phyloP scores from a whole-genome alignment of 1,284 basidiomycete genomes.

The Cryptococcus sp. region DNA sequence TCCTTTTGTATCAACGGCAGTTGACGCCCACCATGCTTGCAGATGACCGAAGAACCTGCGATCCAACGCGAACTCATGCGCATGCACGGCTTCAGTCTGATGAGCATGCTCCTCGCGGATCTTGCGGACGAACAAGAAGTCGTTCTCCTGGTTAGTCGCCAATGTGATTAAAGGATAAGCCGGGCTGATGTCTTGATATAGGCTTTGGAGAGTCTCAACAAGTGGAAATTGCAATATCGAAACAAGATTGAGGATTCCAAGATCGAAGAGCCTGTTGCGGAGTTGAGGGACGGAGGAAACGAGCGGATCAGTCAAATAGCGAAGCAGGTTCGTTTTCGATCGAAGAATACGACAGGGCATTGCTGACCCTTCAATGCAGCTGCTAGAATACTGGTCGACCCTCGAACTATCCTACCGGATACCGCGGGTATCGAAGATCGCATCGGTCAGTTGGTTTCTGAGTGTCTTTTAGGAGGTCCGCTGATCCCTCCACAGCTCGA shows the following conservation, averaged over 20 bases:
- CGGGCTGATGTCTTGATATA: slow-evolving; percentile 43
- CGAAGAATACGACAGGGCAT: no score
- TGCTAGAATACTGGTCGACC: slow-evolving; percentile 46
- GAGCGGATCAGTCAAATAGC: slow-evolving; percentile 32
- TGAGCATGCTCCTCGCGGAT: slow-evolving; percentile 82
- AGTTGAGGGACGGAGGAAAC: slow-evolving; percentile 30
- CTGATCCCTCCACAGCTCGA: slow-evolving; percentile 34
- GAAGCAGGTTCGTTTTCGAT: slow-evolving; percentile 17
- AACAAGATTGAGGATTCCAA: slow-evolving; percentile 93
- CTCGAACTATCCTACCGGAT: slow-evolving; percentile 48
- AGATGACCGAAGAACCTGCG: slow-evolving; percentile 82
- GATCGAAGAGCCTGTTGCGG: slow-evolving; percentile 68
- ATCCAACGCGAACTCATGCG: slow-evolving; percentile 86
- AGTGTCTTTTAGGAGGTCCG: slow-evolving; percentile 1
- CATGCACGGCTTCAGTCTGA: slow-evolving; percentile 88
- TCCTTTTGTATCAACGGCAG: no score
- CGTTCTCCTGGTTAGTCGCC: slow-evolving; percentile 62
- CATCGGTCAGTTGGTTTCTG: slow-evolving; percentile 27
- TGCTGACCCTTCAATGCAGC: slow-evolving; percentile 13
- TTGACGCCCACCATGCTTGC: slow-evolving; percentile 1
- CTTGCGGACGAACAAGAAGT: slow-evolving; percentile 73
- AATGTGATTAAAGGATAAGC: neutral
- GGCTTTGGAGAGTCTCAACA: slow-evolving; percentile 70
- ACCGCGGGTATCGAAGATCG: slow-evolving; percentile 42
- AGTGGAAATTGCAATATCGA: slow-evolving; percentile 81